These are phyloP conservation scores for Diaporthe ampelina DNA, from an alignment of 2,329 filamentous ascomycete species.

Conservation along the genomic window DNA sequence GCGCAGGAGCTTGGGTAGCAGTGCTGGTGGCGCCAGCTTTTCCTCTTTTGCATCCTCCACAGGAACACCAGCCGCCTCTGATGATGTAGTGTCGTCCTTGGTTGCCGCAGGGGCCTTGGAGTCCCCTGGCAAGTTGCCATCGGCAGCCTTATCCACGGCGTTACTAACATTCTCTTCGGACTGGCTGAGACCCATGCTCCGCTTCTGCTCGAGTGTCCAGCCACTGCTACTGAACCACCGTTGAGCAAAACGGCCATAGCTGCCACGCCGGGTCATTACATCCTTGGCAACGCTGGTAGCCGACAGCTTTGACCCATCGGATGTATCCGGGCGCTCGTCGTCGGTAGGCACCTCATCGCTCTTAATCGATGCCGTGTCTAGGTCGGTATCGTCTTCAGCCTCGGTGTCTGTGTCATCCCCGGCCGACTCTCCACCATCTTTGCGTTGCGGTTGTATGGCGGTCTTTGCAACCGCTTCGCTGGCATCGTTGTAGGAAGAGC, in stretches of 20 bases:
- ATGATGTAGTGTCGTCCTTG: conserved; percentile 28
- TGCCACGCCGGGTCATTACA: conserved; percentile 85
- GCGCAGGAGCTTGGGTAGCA: conserved; percentile 87
- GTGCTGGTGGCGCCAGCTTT: conserved; percentile 44
- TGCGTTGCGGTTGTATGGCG: conserved; percentile 52
- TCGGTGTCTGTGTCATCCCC: conserved; percentile 54
- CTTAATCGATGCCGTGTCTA: conserved; percentile 50
- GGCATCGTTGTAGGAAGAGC: conserved; percentile 82
- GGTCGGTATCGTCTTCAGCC: conserved; percentile 63
- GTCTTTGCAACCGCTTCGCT: conserved; percentile 78
- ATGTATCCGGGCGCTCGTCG: conserved; percentile 47
- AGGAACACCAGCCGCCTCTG: conserved; percentile 41
- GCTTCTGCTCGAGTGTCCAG: conserved; percentile 80
- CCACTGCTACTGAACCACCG: conserved; percentile 92
- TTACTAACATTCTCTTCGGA: conserved; percentile 48
- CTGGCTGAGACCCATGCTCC: conserved; percentile 76
- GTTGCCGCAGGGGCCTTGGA: conserved; percentile 34
- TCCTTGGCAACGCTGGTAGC: conserved; percentile 83
- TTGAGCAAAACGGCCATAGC: conserved; percentile 90
- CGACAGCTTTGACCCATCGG: conserved; percentile 30
- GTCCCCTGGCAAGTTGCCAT: conserved; percentile 16
- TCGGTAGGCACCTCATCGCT: conserved; percentile 59
- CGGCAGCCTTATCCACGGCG: conserved; percentile 56
- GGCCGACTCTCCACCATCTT: conserved; percentile 52
- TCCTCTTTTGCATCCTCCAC: conserved; percentile 40